A percentile compares a stretch with the other conserved stretches of the same genome.
These are phyloP conservation scores for Brassica cretica DNA, from an alignment of 345 rosid species.

Conservation along the genomic window DNA sequence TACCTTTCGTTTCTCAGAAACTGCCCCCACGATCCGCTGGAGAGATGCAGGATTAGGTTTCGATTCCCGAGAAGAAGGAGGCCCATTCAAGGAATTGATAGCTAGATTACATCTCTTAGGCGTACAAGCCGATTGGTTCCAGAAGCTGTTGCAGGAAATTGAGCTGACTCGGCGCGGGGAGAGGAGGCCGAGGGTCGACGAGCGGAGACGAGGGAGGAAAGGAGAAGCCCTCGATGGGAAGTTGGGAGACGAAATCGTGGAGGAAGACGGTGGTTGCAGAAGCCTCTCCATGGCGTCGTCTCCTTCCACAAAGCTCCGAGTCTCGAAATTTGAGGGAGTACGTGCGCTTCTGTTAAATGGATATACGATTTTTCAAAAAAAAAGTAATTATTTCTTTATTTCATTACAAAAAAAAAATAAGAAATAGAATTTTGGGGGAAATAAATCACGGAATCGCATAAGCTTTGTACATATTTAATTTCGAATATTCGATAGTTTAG, in stretches of 20 bases:
- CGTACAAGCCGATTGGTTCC: conserved; percentile 30
- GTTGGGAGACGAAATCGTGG: conserved; percentile 51
- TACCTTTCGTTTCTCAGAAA: conserved; percentile 60
- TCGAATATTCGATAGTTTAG: conserved; percentile 1
- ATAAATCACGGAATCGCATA: neutral
- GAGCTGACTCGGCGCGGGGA: conserved; percentile 49
- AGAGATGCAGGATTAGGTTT: conserved; percentile 34
- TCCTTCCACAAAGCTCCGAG: no score
- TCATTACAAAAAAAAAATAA: neutral
- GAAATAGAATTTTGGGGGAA: neutral
- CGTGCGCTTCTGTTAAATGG: conserved; percentile 26
- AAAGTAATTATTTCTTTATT: neutral
- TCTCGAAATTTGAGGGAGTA: conserved; percentile 19
- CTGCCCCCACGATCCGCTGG: conserved; percentile 40
- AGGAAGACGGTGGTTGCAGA: conserved; percentile 58
- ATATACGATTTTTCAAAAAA: conserved; percentile 10
- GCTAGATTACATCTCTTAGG: conserved; percentile 9
- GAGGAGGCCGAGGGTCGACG: conserved; percentile 39
- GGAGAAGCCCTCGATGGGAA: conserved; percentile 38
- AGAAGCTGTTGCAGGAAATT: conserved; percentile 43
- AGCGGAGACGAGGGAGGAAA: conserved; percentile 46
- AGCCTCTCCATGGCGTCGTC: conserved; percentile 79
- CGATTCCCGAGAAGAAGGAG: conserved; percentile 40
- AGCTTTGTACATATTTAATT: neutral
- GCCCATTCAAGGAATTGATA: conserved; percentile 15